These are phyloP conservation scores for Magnaporthales sp. DNA, from an alignment of 2,329 filamentous ascomycete species.

Conservation along the genomic window DNA sequence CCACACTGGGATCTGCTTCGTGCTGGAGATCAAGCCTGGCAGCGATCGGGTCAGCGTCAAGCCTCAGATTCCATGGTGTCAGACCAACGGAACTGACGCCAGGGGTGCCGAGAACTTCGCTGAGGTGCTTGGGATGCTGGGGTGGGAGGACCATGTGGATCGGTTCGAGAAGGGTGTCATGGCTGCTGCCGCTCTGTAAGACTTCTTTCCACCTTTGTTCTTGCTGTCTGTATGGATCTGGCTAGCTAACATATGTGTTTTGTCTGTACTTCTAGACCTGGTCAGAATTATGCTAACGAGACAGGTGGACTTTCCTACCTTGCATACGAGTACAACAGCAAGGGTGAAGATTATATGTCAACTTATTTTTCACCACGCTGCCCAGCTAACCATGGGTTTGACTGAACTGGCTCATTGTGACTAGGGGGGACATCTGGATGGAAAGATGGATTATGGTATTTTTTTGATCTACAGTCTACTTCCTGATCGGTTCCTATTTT, in stretches of 20 bases:
- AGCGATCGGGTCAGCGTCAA: constrained; percentile 8
- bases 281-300: constrained; percentile 6
- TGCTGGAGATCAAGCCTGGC: constrained; percentile 8
- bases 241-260: background rate
- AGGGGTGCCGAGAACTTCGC: constrained; percentile 8
- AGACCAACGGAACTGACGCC: constrained; percentile 8
- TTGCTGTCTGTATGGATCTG: background rate
- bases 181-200: constrained; percentile 4
- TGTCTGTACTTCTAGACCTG: background rate
- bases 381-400: background rate
- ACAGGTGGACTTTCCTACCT: constrained; percentile 7
- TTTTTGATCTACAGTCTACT: too few species aligned
- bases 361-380: constrained; percentile 8
- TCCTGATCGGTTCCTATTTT: too few species aligned
- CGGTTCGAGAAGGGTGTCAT: constrained; percentile 7
- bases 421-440: too few species aligned
- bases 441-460: too few species aligned
- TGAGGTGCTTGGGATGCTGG: constrained; percentile 5
- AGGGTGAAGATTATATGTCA: constrained; percentile 9
- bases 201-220: background rate
- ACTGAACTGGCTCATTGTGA: background rate
- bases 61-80: constrained; percentile 9
- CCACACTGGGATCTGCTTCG: constrained; percentile 8
- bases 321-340: constrained; percentile 8
- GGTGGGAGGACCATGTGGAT: constrained; percentile 6